Evolutionary conservation across 345 rosid species (phyloP).

Genomic region (Microcos paniculata): DNA sequence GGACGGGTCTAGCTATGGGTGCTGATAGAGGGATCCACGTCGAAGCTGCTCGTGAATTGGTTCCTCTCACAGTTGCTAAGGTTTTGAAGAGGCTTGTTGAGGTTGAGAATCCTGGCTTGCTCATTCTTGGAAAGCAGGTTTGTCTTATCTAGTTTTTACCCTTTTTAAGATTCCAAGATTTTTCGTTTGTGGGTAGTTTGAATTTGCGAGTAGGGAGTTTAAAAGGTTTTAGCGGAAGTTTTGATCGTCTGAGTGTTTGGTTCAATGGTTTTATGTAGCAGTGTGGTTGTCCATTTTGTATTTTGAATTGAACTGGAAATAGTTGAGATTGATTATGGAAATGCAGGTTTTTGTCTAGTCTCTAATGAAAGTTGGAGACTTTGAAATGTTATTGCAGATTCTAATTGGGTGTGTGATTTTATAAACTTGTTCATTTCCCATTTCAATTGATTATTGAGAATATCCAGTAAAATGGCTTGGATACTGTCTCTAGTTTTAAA

Average conservation of each 20-base stretch:
- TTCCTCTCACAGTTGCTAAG: slow-evolving; percentile 80
- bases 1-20: slow-evolving; percentile 96
- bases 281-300: not conserved
- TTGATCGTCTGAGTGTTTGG: not conserved
- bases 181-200: slow-evolving; percentile 1
- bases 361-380: not conserved
- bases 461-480: not conserved
- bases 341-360: not conserved
- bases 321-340: not conserved
- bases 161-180: not conserved
- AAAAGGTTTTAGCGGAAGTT: not conserved
- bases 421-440: not conserved
- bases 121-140: slow-evolving; percentile 88
- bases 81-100: slow-evolving; percentile 67
- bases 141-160: not conserved
- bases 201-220: not conserved
- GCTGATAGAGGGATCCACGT: slow-evolving; percentile 91
- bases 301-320: not conserved
- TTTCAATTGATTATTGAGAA: not conserved
- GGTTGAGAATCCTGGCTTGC: slow-evolving; percentile 75
- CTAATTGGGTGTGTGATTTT: not conserved
- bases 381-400: not conserved
- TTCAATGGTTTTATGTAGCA: not conserved
- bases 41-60: slow-evolving; percentile 39
- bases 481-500: not conserved